These are phyloP conservation scores for Clarireedia sp. DNA, from an alignment of 2,329 filamentous ascomycete genomes.

Conservation along the genomic window DNA sequence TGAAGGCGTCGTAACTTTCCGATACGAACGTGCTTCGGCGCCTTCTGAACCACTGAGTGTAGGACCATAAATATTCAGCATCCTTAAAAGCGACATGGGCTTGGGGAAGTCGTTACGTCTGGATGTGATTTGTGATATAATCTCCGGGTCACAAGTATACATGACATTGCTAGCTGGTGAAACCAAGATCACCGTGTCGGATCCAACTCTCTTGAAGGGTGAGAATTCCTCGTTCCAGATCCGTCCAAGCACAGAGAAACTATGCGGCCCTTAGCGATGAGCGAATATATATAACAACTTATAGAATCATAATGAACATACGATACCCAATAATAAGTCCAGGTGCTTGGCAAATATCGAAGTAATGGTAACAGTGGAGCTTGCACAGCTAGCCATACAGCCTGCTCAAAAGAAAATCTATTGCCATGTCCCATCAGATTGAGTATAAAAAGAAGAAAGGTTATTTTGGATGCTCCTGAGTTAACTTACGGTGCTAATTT, in stretches of 20 bases:
- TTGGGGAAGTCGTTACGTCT: background rate
- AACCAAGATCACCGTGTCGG: background rate
- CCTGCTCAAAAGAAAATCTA: background rate
- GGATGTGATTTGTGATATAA: background rate
- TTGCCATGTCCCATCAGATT: too few species aligned
- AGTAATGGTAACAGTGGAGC: background rate
- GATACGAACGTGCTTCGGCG: background rate
- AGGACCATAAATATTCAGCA: background rate
- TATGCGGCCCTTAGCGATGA: background rate
- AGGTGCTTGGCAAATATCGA: background rate
- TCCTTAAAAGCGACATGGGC: background rate
- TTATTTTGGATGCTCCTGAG: too few species aligned
- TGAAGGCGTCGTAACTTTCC: background rate
- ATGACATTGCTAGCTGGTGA: background rate
- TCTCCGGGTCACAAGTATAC: background rate
- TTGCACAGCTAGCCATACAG: background rate
- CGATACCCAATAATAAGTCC: background rate
- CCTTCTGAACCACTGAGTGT: background rate
- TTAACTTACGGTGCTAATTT: too few species aligned
- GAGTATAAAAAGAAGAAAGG: too few species aligned
- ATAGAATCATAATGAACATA: background rate
- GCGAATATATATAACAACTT: background rate
- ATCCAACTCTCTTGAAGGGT: background rate
- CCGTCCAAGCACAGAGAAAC: background rate
- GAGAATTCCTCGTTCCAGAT: background rate